Conservation (phyloP, 192 early-diverging fungal species). For the Backusella tarrabulga region DNA sequence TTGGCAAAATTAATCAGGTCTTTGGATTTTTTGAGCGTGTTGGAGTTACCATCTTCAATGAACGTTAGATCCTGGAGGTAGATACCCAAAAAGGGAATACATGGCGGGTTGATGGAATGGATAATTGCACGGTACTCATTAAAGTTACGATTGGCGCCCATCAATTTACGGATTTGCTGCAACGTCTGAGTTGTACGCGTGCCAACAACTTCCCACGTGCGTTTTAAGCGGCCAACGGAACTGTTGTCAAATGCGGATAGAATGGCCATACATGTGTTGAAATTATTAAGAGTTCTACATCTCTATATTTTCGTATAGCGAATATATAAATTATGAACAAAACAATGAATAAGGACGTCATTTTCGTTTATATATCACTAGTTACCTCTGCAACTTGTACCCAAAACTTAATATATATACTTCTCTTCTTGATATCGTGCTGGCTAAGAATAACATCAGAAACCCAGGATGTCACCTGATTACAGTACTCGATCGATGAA, state of each 20-base stretch:
- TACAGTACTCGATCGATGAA: conserved; percentile 79
- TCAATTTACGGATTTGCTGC: conserved; percentile 65
- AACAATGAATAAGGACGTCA: neutral
- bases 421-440: conserved; percentile 75
- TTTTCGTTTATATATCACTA: neutral
- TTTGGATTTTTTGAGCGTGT: conserved; percentile 56
- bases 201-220: conserved; percentile 77
- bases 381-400: conserved; percentile 72
- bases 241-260: conserved; percentile 87
- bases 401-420: conserved; percentile 74
- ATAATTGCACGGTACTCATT: conserved; percentile 77
- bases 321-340: neutral
- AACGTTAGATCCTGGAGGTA: conserved; percentile 89
- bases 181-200: conserved; percentile 54
- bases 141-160: conserved; percentile 83
- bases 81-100: conserved; percentile 81
- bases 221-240: conserved; percentile 82
- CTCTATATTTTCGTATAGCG: conserved; percentile 19
- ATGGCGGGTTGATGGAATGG: conserved; percentile 75
- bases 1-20: conserved; percentile 92
- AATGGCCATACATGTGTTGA: conserved; percentile 85
- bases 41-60: conserved; percentile 85
- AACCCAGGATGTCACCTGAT: conserved; percentile 85
- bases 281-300: conserved; percentile 86
- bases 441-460: conserved; percentile 78